Base-by-base conservation (phyloP, 129 eudicot species). In the Flaveria sonorensis region DNA sequence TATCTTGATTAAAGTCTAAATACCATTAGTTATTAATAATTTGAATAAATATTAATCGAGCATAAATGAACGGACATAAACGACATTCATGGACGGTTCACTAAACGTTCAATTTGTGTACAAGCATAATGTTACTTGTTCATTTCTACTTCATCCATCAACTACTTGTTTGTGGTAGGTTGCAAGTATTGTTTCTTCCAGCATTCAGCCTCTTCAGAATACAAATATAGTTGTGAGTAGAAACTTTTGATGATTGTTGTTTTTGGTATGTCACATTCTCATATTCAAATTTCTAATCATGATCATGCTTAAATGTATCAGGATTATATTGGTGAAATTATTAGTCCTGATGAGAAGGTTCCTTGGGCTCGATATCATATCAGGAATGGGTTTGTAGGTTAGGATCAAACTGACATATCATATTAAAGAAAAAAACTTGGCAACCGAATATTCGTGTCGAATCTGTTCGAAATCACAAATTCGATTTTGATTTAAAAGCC, bases 201-300 rank as follows among this genome's bases (percentile, higher is more conserved):
- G 87, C 80, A 89, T 92, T 77, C 96, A 92, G 73, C 96, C 97
- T 78, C 88, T 87, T 64, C 95, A 87, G 78, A 92, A 89, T 83
- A 8, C 78, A 7, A 26, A 80, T 21, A 32, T 89, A 16, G 81
- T 85, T 89, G 96, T 89, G 64, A 81, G 86, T 71, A 55, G 32
- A 71, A 43, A 19, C 52, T 70, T 70, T 7, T 71, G 5, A 46
- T 62, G 32, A 65, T 30, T 28, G 11, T 6, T 68, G 14, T 56
- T 63, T 60, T 24, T 46, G 3, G 42, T 9, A 56, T 56, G 28
- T 56, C 62, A 2, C 16, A 18, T 55, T 57, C 11, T 79, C 63
- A 68, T 50, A 13, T 26, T 68, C 53, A 48, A 48, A 3, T 48
- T 48, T 11, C 18, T 11, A 14, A 3, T 52, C 3, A 42, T 42